phyloP scores from a whole-genome alignment of 257 asterid genomes.

The Rehmannia glutinosa region DNA sequence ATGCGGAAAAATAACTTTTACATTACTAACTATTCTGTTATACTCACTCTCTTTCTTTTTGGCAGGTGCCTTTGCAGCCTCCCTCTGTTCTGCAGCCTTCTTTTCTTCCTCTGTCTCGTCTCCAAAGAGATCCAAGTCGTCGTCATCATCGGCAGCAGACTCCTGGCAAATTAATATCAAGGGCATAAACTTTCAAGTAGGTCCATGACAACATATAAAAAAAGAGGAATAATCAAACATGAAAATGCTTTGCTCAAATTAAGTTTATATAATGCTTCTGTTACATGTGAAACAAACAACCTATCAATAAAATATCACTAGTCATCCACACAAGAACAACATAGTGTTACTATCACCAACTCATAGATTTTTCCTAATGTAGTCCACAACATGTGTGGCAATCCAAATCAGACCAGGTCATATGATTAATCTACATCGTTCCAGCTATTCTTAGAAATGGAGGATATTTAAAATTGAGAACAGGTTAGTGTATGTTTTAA shows the following conservation, averaged over 20 bases:
- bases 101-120: slow-evolving; percentile 98
- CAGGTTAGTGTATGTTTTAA: too few species aligned
- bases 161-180: slow-evolving; percentile 26
- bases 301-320: background rate
- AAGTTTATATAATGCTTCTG: background rate
- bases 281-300: background rate
- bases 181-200: background rate
- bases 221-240: background rate
- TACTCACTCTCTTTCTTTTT: slow-evolving; percentile 96
- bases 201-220: background rate
- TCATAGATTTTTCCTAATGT: too few species aligned
- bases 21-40: background rate
- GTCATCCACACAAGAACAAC: background rate
- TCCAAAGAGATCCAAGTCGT: slow-evolving; percentile 89
- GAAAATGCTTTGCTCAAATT: background rate
- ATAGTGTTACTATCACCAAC: background rate
- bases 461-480: too few species aligned
- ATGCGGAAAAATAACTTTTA: background rate
- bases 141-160: slow-evolving; percentile 57
- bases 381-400: too few species aligned
- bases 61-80: slow-evolving; percentile 68
- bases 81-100: slow-evolving; percentile 92
- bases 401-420: too few species aligned
- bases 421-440: too few species aligned
- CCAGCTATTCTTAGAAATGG: too few species aligned